Percentiles rank a stretch among this genome's conserved stretches.
These are phyloP conservation scores for Dactylellina haptotyla DNA, from an alignment of 2,329 filamentous ascomycete species.

Conservation along the genomic window DNA sequence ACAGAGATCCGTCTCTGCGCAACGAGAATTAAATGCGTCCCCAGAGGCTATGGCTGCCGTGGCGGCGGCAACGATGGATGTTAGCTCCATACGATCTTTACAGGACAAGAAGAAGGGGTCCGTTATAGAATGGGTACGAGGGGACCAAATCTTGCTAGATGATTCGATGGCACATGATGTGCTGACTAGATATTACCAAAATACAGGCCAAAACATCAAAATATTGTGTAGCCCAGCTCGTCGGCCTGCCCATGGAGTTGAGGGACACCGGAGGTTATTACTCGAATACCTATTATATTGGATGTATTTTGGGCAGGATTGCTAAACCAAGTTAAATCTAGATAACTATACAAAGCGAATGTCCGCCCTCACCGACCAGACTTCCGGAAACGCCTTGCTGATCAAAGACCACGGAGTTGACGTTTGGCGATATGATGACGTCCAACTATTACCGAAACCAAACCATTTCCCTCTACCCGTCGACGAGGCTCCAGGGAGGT, in stretches of 20 bases:
- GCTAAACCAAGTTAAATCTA: neutral
- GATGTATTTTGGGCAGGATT: neutral
- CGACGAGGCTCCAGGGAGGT: slow-evolving; percentile 69
- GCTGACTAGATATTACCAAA: slow-evolving; percentile 13
- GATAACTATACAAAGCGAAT: slow-evolving; percentile 59
- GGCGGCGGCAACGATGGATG: slow-evolving; percentile 50
- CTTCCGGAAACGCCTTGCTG: slow-evolving; percentile 78
- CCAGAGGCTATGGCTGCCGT: slow-evolving; percentile 47
- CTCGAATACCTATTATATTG: neutral
- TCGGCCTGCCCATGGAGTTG: slow-evolving; percentile 56
- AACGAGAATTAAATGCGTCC: slow-evolving; percentile 48
- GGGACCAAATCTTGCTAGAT: neutral
- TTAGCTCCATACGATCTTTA: slow-evolving; percentile 51
- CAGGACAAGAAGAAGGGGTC: slow-evolving; percentile 51
- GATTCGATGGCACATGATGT: neutral
- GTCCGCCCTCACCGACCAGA: slow-evolving; percentile 63
- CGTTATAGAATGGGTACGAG: slow-evolving; percentile 52
- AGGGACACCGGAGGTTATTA: slow-evolving; percentile 54
- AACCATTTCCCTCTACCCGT: slow-evolving; percentile 81
- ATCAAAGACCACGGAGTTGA: slow-evolving; percentile 84
- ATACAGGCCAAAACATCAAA: slow-evolving; percentile 58
- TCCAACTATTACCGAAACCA: slow-evolving; percentile 75
- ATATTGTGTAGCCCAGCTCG: slow-evolving; percentile 57
- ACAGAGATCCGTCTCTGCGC: slow-evolving; percentile 48
- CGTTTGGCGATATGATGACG: slow-evolving; percentile 87